Evolutionary conservation across 2,329 filamentous ascomycete species (phyloP), one percentile per base, ranked within the genome.

Genomic region (Paramyrothecium roridum): DNA sequence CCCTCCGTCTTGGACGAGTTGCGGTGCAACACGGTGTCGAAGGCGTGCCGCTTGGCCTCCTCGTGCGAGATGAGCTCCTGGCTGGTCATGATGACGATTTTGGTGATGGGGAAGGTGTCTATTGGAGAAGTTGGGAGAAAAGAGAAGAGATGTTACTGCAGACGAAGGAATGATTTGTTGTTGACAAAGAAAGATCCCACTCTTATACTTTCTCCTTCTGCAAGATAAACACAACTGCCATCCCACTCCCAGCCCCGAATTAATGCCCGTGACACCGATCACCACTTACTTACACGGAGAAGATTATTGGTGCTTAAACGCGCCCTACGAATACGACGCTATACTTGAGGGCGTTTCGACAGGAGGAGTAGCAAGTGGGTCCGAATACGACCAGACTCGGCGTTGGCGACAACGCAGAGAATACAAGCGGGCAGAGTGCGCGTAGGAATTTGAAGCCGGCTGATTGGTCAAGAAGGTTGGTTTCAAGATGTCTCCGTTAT

Each of bases 21-120:
- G 61, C 79, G 88, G 73, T 96, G 91, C 73, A 96, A 80, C 60
- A 83, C 88, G 73, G 89, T 88, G 78, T 91, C 91, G 80, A 96
- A 96, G 60, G 83, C 87, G 56, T 90, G 88, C 87, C 96, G 91
- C 62, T 88, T 89, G 65, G 77, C 72, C 71, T 91, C 87, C 69
- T 96, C 84, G 74, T 95, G 90, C 64, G 80, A 77, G 78, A 96
- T 90, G 67, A 96, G 85, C 23, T 70, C 59, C n/a, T 60, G 59
- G 13, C 50, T 64, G 13, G 67, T 62, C 67, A 68, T 67, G 43
- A 23, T 63, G 52, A 34, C 17, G 43, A 20, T 4, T 16, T 50
- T n/a, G 21, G 12, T 22, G 47, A n/a, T n/a, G n/a, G n/a, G n/a
- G n/a, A n/a, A n/a, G n/a, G n/a, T n/a, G n/a, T n/a, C n/a, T n/a